Conservation (phyloP, 352 stramenopile genomes). For the Phytophthora parvispora region DNA sequence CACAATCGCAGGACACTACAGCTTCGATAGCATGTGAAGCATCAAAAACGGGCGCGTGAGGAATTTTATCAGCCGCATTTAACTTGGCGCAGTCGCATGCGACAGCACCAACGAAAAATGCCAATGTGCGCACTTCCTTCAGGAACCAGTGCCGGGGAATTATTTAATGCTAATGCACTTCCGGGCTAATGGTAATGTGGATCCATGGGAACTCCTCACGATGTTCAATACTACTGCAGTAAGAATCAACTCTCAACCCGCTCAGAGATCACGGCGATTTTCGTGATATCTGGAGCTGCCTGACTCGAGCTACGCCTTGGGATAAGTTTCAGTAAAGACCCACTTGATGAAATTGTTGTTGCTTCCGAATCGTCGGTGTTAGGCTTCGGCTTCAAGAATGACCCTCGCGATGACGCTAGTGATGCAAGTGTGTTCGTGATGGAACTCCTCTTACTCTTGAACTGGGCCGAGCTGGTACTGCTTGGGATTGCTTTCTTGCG, state of each 20-base stretch:
- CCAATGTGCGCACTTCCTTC: too few species aligned
- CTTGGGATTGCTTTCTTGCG: constrained; percentile 1
- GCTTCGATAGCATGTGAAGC: too few species aligned
- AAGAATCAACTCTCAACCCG: background rate
- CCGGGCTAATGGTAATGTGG: too few species aligned
- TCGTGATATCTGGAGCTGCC: background rate
- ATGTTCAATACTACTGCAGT: too few species aligned
- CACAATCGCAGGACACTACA: too few species aligned
- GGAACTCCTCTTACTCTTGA: constrained; percentile 11
- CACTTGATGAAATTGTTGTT: background rate
- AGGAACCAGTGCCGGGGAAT: too few species aligned
- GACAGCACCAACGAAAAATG: too few species aligned
- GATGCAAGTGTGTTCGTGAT: background rate
- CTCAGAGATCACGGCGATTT: background rate
- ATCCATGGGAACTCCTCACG: too few species aligned
- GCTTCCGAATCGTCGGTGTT: background rate
- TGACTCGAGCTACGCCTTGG: background rate
- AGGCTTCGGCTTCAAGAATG: background rate
- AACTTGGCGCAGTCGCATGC: too few species aligned
- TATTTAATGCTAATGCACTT: too few species aligned
- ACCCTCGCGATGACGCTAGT: background rate
- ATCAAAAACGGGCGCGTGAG: too few species aligned
- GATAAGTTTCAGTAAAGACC: background rate
- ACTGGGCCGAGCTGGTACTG: background rate
- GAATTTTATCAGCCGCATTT: too few species aligned